Conservation (phyloP, 2,329 filamentous ascomycete species). For the Meredithiella fracta region DNA sequence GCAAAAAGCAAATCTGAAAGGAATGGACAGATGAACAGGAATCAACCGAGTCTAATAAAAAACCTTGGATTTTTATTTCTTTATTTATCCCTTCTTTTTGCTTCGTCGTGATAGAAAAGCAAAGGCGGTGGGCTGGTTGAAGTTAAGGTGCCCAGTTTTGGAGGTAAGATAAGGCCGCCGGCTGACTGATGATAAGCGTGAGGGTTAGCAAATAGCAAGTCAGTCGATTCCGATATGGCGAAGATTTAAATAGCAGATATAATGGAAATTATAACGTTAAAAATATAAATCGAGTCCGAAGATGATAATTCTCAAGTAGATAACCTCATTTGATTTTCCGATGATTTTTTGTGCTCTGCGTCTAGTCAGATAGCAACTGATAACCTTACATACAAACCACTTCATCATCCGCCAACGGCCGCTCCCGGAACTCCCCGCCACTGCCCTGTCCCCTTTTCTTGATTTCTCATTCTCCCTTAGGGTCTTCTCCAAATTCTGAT, state of each 20-base stretch:
- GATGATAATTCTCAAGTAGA: not conserved
- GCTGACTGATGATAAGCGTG: not conserved
- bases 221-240: not conserved
- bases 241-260: not conserved
- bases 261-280: not conserved
- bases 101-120: not conserved
- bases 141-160: not conserved
- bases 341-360: not conserved
- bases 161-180: constrained; percentile 4
- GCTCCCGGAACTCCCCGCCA: not conserved
- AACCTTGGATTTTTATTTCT: not conserved
- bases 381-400: not conserved
- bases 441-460: not conserved
- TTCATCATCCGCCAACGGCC: not conserved
- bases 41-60: not conserved
- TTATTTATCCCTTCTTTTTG: not conserved
- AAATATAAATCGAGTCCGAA: not conserved
- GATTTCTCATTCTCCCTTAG: not conserved
- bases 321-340: not conserved
- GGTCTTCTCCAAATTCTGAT: not conserved
- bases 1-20: not conserved
- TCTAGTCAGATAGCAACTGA: not conserved
- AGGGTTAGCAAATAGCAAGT: not conserved
- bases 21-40: not conserved
- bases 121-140: not conserved